These are phyloP conservation scores for Aspergillus biplanus DNA, from an alignment of 495 filamentous ascomycete species.

Conservation along the genomic window DNA sequence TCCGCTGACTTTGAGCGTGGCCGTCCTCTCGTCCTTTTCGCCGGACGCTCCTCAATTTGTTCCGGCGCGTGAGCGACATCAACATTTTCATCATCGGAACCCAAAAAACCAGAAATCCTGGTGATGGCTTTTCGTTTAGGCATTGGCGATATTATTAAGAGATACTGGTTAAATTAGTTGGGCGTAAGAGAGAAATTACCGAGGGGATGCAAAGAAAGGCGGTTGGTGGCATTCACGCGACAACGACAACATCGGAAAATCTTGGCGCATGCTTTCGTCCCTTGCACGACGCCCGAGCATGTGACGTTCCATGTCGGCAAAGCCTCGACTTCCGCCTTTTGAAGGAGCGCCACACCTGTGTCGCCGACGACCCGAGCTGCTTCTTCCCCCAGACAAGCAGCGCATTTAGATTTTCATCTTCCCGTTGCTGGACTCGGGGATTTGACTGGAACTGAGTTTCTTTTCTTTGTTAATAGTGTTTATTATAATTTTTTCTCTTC, in stretches of 20 bases:
- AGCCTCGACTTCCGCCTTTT: slow-evolving; percentile 28
- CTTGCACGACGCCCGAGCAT: slow-evolving; percentile 25
- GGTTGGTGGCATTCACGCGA: slow-evolving; percentile 4
- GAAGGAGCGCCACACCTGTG: slow-evolving; percentile 37
- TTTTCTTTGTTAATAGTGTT: slow-evolving; percentile 2
- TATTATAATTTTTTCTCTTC: slow-evolving; percentile 9
- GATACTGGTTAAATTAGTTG: slow-evolving; percentile 5
- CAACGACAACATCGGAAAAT: slow-evolving; percentile 16
- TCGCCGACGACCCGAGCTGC: slow-evolving; percentile 25
- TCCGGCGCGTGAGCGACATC: slow-evolving; percentile 33
- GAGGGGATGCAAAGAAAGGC: background rate
- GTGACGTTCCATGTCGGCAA: slow-evolving; percentile 33
- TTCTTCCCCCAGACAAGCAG: background rate
- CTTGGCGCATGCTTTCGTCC: slow-evolving; percentile 7
- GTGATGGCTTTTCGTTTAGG: slow-evolving; percentile 55
- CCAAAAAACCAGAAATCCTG: slow-evolving; percentile 64
- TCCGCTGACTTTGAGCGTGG: slow-evolving; percentile 37
- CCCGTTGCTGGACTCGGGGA: slow-evolving; percentile 14
- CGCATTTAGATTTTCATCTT: background rate
- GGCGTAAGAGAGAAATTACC: background rate
- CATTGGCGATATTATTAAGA: slow-evolving; percentile 39
- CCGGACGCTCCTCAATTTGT: slow-evolving; percentile 39
- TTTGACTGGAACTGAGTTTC: slow-evolving; percentile 1
- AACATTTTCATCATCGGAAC: slow-evolving; percentile 68
- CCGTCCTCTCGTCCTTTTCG: slow-evolving; percentile 47